phyloP scores from a whole-genome alignment of 192 early-diverging fungal genomes.

The Umbelopsis sp. region DNA sequence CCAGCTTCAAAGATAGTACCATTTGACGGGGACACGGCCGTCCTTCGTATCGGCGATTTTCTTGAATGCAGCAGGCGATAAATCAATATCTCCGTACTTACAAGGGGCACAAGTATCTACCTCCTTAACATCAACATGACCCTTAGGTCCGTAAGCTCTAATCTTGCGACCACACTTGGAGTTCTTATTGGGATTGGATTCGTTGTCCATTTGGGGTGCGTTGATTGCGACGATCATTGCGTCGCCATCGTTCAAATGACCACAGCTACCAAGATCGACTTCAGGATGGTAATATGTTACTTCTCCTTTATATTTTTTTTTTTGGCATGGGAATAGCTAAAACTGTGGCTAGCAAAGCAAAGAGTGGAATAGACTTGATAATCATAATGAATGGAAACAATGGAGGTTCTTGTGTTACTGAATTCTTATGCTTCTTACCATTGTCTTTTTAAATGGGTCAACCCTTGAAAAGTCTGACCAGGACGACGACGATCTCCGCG shows the following conservation, averaged over 20 bases:
- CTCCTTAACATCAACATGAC: constrained; percentile 44
- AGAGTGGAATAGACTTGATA: neutral
- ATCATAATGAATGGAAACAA: neutral
- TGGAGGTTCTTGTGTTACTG: neutral
- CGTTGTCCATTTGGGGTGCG: constrained; percentile 51
- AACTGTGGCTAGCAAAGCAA: neutral
- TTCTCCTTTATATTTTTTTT: neutral
- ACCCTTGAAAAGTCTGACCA: too few species aligned
- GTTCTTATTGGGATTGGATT: constrained; percentile 44
- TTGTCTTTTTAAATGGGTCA: neutral
- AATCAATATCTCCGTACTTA: constrained; percentile 42
- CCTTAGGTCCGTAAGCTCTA: constrained; percentile 50
- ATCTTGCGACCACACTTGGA: constrained; percentile 52
- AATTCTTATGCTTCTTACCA: neutral
- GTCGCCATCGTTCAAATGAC: constrained; percentile 3
- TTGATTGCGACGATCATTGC: constrained; percentile 28
- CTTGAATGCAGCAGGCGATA: constrained; percentile 48
- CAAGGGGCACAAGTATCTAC: constrained; percentile 56
- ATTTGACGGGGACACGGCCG: constrained; percentile 34
- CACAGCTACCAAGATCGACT: constrained; percentile 5
- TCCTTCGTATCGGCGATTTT: constrained; percentile 33
- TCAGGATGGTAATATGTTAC: constrained; percentile 17
- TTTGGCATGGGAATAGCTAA: neutral
- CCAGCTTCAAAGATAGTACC: constrained; percentile 40
- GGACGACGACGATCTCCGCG: neutral